Evolutionary conservation across 2,329 filamentous ascomycete species (phyloP).

Genomic region (Reticulascus tulasneorum): DNA sequence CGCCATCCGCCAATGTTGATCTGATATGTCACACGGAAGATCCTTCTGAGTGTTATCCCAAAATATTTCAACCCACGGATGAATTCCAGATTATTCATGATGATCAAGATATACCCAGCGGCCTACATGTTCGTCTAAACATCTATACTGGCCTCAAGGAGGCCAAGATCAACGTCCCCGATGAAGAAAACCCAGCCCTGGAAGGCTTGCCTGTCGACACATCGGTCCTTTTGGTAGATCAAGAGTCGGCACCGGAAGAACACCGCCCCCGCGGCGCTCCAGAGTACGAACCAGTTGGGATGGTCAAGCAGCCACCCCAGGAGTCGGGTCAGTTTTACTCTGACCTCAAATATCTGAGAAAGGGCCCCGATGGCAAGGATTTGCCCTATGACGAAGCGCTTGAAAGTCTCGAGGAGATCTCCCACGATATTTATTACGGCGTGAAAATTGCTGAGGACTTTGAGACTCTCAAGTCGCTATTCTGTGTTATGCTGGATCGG

Average conservation of each 20-base stretch:
- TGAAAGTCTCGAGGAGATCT: slow-evolving; percentile 56
- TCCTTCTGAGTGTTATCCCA: slow-evolving; percentile 61
- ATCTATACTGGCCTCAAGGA: slow-evolving; percentile 60
- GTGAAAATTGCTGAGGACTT: slow-evolving; percentile 56
- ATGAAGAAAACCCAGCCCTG: slow-evolving; percentile 42
- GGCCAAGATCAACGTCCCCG: slow-evolving; percentile 61
- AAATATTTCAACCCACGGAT: slow-evolving; percentile 58
- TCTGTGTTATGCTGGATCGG: slow-evolving; percentile 47
- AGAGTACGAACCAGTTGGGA: slow-evolving; percentile 52
- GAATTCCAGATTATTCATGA: slow-evolving; percentile 60
- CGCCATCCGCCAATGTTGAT: slow-evolving; percentile 40
- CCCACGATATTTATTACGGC: slow-evolving; percentile 68
- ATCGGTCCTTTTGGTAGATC: slow-evolving; percentile 52
- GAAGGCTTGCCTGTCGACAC: slow-evolving; percentile 50
- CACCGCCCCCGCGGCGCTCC: slow-evolving; percentile 48
- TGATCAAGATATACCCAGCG: slow-evolving; percentile 62
- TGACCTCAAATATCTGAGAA: slow-evolving; percentile 16
- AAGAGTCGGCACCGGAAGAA: slow-evolving; percentile 27
- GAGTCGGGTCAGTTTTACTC: slow-evolving; percentile 23
- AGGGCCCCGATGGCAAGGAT: slow-evolving; percentile 18
- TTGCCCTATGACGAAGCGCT: slow-evolving; percentile 46
- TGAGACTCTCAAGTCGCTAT: slow-evolving; percentile 48
- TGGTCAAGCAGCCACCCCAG: slow-evolving; percentile 47
- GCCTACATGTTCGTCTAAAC: slow-evolving; percentile 64
- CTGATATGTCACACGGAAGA: slow-evolving; percentile 63